These are phyloP conservation scores for Ananas comosus DNA, from an alignment of 176 grass and related monocot species.

Conservation along the genomic window DNA sequence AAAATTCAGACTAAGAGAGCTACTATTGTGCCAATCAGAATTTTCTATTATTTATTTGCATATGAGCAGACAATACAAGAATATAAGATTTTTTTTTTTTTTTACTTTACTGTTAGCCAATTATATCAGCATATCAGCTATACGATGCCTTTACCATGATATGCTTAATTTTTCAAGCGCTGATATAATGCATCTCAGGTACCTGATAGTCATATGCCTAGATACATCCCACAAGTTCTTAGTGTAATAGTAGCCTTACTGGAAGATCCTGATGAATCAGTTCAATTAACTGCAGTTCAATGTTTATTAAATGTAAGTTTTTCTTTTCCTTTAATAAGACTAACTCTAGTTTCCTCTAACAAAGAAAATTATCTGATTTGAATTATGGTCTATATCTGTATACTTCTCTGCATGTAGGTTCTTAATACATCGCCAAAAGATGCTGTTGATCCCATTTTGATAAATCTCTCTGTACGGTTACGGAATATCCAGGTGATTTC, in stretches of 20 bases:
- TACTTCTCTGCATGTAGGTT: conserved; percentile 48
- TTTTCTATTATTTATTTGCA: too few relatives aligned
- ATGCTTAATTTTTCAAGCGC: neutral
- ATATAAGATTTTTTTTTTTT: too few relatives aligned
- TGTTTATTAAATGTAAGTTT: conserved; percentile 76
- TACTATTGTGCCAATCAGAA: too few relatives aligned
- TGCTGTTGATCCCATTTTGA: conserved; percentile 65
- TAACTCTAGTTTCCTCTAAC: conserved; percentile 3
- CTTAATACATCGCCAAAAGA: conserved; percentile 74
- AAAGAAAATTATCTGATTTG: neutral
- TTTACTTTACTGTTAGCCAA: too few relatives aligned
- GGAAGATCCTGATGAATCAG: conserved; percentile 82
- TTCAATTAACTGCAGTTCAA: conserved; percentile 90
- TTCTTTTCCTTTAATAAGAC: conserved; percentile 10
- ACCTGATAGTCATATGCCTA: conserved; percentile 66
- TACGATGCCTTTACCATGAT: too few relatives aligned
- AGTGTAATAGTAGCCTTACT: conserved; percentile 93
- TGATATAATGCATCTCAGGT: conserved; percentile 49
- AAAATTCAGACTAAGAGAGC: too few relatives aligned
- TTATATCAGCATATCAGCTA: too few relatives aligned
- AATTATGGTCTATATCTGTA: conserved; percentile 15
- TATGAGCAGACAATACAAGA: too few relatives aligned
- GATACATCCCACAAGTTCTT: conserved; percentile 69
- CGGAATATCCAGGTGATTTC: conserved; percentile 80
- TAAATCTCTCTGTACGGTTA: conserved; percentile 83